Evolutionary conservation across 495 filamentous ascomycete species (phyloP).

Genomic region (Trichoderma asperelloides): DNA sequence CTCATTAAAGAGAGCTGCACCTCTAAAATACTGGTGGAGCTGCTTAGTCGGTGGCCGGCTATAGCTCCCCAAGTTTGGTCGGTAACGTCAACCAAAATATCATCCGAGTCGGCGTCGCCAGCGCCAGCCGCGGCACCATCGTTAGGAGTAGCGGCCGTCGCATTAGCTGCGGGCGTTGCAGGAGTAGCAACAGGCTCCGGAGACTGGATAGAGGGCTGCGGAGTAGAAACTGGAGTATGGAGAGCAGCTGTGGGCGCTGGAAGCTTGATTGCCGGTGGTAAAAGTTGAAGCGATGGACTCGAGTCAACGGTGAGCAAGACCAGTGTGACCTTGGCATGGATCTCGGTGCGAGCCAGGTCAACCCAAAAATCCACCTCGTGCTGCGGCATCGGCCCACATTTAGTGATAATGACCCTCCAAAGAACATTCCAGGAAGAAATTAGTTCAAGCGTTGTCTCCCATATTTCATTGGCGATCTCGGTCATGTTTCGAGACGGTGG

Average conservation of each 20-base stretch:
- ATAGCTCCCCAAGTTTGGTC: constrained; percentile 80
- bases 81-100: constrained; percentile 63
- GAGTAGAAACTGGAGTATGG: constrained; percentile 50
- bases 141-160: constrained; percentile 45
- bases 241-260: constrained; percentile 30
- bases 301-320: constrained; percentile 58
- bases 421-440: constrained; percentile 59
- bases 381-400: constrained; percentile 59
- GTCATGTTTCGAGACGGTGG: constrained; percentile 44
- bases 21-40: constrained; percentile 52
- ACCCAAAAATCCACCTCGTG: constrained; percentile 64
- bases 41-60: constrained; percentile 61
- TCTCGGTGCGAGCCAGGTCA: constrained; percentile 30
- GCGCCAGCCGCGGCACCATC: constrained; percentile 26
- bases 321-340: constrained; percentile 41
- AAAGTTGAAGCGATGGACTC: constrained; percentile 54
- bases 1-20: constrained; percentile 57
- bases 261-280: constrained; percentile 41
- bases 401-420: constrained; percentile 75
- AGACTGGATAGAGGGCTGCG: constrained; percentile 44
- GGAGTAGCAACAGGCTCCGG: constrained; percentile 44
- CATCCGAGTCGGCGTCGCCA: constrained; percentile 56
- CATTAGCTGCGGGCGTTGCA: constrained; percentile 39
- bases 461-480: constrained; percentile 71
- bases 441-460: constrained; percentile 72